A percentile compares a stretch with the other conserved stretches of the same genome.
Evolutionary conservation across 2,329 filamentous ascomycete species (phyloP).

Genomic region (Hymenoscyphus albidus): DNA sequence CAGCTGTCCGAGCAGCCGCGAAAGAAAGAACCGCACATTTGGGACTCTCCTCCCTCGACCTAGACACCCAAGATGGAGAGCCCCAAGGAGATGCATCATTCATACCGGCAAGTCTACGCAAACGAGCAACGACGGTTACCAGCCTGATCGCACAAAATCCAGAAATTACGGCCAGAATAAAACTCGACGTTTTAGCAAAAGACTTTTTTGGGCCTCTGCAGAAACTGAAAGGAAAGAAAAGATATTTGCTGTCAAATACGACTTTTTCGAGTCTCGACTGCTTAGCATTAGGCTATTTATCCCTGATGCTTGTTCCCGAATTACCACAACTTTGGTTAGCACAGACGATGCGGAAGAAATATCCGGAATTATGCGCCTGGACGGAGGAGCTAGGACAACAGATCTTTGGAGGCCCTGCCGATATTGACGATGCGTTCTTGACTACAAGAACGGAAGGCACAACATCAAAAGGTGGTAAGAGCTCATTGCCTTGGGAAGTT

Average conservation of each 20-base stretch:
- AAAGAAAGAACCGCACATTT: constrained; percentile 66
- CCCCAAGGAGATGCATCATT: constrained; percentile 32
- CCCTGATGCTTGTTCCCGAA: constrained; percentile 62
- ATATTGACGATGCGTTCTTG: constrained; percentile 28
- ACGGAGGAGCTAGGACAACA: constrained; percentile 38
- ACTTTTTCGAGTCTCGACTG: constrained; percentile 70
- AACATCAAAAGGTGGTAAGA: constrained; percentile 14
- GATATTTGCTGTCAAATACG: constrained; percentile 50
- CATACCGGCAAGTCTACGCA: constrained; percentile 33
- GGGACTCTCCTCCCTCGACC: constrained; percentile 64
- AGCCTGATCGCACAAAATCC: constrained; percentile 60
- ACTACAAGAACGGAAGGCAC: constrained; percentile 12
- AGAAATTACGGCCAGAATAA: constrained; percentile 69
- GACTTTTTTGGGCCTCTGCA: constrained; percentile 70
- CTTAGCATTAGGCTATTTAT: constrained; percentile 73
- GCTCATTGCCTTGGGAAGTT: constrained; percentile 32
- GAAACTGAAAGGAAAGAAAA: constrained; percentile 53
- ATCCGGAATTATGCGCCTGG: constrained; percentile 42
- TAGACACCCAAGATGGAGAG: constrained; percentile 46
- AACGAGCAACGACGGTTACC: constrained; percentile 46
- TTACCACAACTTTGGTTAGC: constrained; percentile 61
- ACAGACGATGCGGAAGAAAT: constrained; percentile 51
- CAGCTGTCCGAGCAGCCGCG: constrained; percentile 66
- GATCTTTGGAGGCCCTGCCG: constrained; percentile 39
- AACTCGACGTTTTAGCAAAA: constrained; percentile 67